These are phyloP conservation scores for Tricholoma furcatifolium DNA, from an alignment of 768 basidiomycete species.

Conservation along the genomic window DNA sequence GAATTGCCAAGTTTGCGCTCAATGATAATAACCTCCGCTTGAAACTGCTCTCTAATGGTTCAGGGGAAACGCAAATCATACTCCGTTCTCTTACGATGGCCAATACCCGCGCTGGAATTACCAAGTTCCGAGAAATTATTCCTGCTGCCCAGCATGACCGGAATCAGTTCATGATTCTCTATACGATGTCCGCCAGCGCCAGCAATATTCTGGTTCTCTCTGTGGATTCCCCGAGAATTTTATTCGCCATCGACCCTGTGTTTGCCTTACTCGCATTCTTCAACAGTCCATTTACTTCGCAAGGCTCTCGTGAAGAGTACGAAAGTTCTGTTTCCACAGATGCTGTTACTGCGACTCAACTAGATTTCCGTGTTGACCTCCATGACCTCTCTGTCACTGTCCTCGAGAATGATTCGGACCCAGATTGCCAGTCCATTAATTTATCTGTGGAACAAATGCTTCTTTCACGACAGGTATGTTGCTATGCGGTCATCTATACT, in stretches of 20 bases:
- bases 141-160: slow-evolving; percentile 85
- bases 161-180: slow-evolving; percentile 93
- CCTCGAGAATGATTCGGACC: slow-evolving; percentile 78
- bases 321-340: background rate
- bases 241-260: slow-evolving; percentile 90
- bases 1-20: slow-evolving; percentile 84
- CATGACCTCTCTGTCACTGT: slow-evolving; percentile 88
- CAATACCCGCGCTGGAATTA: slow-evolving; percentile 79
- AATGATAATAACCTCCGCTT: slow-evolving; percentile 76
- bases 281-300: slow-evolving; percentile 46
- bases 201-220: slow-evolving; percentile 69
- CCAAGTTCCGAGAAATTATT: slow-evolving; percentile 92
- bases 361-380: slow-evolving; percentile 81
- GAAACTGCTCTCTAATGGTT: slow-evolving; percentile 79
- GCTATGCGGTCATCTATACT: background rate
- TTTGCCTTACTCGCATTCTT: slow-evolving; percentile 89
- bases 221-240: slow-evolving; percentile 88
- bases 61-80: slow-evolving; percentile 84
- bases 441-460: slow-evolving; percentile 81
- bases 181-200: slow-evolving; percentile 67
- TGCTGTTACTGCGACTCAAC: background rate
- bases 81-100: slow-evolving; percentile 90
- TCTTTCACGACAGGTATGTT: slow-evolving; percentile 84
- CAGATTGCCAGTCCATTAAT: slow-evolving; percentile 82
- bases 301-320: slow-evolving; percentile 8